Base-by-base conservation (phyloP, 306 rosid genomes). In the Glycine tomentella region DNA sequence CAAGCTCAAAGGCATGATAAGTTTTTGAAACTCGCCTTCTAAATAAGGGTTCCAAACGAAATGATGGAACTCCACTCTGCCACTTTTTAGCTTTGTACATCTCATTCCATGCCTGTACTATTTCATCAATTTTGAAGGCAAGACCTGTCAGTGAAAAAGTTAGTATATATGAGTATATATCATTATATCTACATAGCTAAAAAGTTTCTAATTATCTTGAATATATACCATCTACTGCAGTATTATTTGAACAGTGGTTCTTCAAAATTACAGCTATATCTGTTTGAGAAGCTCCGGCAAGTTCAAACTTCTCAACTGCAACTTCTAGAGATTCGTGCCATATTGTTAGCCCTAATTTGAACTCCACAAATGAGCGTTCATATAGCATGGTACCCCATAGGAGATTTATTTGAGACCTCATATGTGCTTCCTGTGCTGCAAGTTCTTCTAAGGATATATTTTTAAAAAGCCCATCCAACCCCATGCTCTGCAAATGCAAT, bases 311-410 rank as follows among this genome's bases (percentile, higher is more conserved):
- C 87, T 95, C 96, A 38, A 89, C 67, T 74, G 98, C 90, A 84
- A 81, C 88, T 75, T 89, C 92, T 65, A 93, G 83, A 75, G 91
- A 80, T 83, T 93, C 97, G 36, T 87, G 85, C 99, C 99, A 95
- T 33, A 79, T 78, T 1, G 94, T 95, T 70, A 91, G 79, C 71
- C 87, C 91, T 80, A 90, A 72, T 83, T 89, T 93, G 82, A 89
- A 91, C 81, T 95, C 99, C 72, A 90, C 84, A 33, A 89, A 86
- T 0, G 99, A 95, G 62, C 94, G 97, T 80, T 95, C 97, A 25
- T 91, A 95, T 6, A 95, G 88, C 94, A 95, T 89, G 55, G 93
- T 90, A 34, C 97, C 99, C 97, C 97, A 95, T 51, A 90, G 75
- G 84, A 91, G 87, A 83, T 91, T 90, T 72, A 93, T 91, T 79